Conservation (phyloP, 176 grass and related monocot genomes). For the Paspalum notatum region DNA sequence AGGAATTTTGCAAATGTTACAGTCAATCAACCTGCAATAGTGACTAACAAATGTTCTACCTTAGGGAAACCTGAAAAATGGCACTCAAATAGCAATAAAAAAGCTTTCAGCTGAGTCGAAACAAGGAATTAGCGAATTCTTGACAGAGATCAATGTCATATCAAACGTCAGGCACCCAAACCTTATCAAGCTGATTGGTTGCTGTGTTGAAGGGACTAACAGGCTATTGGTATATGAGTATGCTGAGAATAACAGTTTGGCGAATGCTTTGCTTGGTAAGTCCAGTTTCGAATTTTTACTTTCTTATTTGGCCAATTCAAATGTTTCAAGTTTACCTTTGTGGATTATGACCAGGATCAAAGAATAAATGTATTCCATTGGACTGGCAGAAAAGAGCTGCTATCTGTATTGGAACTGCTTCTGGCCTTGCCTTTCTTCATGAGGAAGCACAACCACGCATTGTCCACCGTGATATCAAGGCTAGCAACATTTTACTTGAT, state of each 20-base stretch:
- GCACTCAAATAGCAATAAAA: constrained; percentile 68
- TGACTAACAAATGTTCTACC: constrained; percentile 33
- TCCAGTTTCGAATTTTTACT: constrained; percentile 20
- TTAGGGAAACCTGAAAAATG: constrained; percentile 58
- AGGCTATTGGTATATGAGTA: constrained; percentile 67
- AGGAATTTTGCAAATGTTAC: neutral
- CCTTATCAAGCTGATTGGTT: constrained; percentile 69
- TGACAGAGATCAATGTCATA: constrained; percentile 74
- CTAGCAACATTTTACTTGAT: constrained; percentile 74
- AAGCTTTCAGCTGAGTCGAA: constrained; percentile 69
- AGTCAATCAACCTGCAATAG: constrained; percentile 10
- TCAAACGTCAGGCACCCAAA: constrained; percentile 73
- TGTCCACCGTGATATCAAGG: constrained; percentile 77
- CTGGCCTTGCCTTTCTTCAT: constrained; percentile 73
- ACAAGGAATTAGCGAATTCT: constrained; percentile 63
- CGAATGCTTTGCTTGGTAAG: constrained; percentile 68
- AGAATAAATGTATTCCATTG: constrained; percentile 57
- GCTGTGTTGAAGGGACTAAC: constrained; percentile 51
- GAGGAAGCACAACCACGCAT: constrained; percentile 67
- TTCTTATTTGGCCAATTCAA: neutral
- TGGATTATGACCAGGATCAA: constrained; percentile 53
- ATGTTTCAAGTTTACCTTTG: constrained; percentile 29
- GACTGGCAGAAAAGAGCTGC: constrained; percentile 60
- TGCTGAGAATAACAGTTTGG: constrained; percentile 60
- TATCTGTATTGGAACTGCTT: constrained; percentile 68